Percentiles rank a stretch among this genome's conserved stretches.
Conservation (phyloP, 306 rosid species). For the Gynostemma pentaphyllum region DNA sequence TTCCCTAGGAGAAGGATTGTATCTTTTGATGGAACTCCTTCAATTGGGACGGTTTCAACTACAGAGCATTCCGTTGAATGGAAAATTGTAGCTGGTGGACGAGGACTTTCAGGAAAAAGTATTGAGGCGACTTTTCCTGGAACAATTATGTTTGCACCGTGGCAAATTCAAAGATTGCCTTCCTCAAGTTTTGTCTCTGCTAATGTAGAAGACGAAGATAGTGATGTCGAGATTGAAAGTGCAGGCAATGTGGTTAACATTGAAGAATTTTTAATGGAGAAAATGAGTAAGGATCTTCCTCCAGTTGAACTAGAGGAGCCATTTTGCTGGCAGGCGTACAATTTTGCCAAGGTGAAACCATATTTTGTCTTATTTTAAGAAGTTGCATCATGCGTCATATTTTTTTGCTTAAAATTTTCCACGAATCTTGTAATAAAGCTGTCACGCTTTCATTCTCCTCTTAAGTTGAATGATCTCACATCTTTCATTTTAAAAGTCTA, state of each 20-base stretch:
- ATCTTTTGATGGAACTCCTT: slow-evolving; percentile 92
- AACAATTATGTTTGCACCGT: slow-evolving; percentile 80
- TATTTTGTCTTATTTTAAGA: background rate
- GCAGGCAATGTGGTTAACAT: slow-evolving; percentile 49
- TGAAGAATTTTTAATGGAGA: slow-evolving; percentile 75
- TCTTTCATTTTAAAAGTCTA: no score
- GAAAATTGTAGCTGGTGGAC: slow-evolving; percentile 77
- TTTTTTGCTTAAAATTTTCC: background rate
- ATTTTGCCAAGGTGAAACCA: slow-evolving; percentile 67
- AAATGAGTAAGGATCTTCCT: slow-evolving; percentile 88
- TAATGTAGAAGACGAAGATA: slow-evolving; percentile 54
- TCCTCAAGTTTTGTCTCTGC: slow-evolving; percentile 33
- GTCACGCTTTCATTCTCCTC: background rate
- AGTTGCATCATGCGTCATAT: background rate
- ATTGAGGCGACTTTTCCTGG: slow-evolving; percentile 96
- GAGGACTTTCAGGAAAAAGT: slow-evolving; percentile 81
- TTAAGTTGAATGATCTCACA: background rate
- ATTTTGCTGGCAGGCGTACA: slow-evolving; percentile 97
- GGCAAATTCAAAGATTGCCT: slow-evolving; percentile 44
- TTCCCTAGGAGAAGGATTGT: slow-evolving; percentile 79
- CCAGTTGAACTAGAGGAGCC: slow-evolving; percentile 95
- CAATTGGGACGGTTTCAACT: slow-evolving; percentile 72
- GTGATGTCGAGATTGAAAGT: slow-evolving; percentile 67
- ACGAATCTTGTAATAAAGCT: background rate
- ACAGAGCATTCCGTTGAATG: slow-evolving; percentile 90